These are phyloP conservation scores for Fusarium sp. DNA, from an alignment of 2,329 filamentous ascomycete species.

Conservation along the genomic window DNA sequence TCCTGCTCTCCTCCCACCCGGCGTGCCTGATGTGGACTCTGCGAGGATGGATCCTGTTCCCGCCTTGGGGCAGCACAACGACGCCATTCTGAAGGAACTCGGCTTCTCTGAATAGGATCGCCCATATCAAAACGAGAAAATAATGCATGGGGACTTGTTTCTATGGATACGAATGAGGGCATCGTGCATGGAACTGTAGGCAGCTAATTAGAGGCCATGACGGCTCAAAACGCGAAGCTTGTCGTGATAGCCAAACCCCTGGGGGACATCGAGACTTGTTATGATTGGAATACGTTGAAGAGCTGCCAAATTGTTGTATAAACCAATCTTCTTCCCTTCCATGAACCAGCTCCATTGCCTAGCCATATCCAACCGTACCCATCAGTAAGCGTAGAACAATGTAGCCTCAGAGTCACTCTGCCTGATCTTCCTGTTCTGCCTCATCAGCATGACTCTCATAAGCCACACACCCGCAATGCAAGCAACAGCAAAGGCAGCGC, in stretches of 20 bases:
- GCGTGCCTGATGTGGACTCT: conserved; percentile 45
- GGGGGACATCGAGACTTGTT: not conserved
- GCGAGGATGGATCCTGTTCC: conserved; percentile 59
- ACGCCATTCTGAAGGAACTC: not conserved
- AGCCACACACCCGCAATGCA: conserved; percentile 48
- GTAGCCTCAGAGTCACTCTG: conserved; percentile 39
- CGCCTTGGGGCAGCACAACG: conserved; percentile 59
- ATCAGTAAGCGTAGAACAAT: conserved; percentile 39
- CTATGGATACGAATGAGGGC: no score
- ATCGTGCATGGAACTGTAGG: no score
- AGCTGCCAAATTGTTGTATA: not conserved
- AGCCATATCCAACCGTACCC: no score
- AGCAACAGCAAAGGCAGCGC: conserved; percentile 46
- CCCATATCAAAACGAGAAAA: no score
- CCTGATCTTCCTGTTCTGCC: conserved; percentile 43
- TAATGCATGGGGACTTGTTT: no score
- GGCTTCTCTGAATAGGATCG: not conserved
- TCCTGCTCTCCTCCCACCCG: conserved; percentile 63
- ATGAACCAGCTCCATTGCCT: not conserved
- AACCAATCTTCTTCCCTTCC: not conserved
- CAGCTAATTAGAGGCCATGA: no score
- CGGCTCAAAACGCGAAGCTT: no score
- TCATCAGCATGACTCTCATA: conserved; percentile 43
- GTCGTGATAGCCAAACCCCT: no score
- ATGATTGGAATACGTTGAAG: not conserved